Base-by-base conservation (phyloP, 2,329 filamentous ascomycete species). In the Aspergillus latus region DNA sequence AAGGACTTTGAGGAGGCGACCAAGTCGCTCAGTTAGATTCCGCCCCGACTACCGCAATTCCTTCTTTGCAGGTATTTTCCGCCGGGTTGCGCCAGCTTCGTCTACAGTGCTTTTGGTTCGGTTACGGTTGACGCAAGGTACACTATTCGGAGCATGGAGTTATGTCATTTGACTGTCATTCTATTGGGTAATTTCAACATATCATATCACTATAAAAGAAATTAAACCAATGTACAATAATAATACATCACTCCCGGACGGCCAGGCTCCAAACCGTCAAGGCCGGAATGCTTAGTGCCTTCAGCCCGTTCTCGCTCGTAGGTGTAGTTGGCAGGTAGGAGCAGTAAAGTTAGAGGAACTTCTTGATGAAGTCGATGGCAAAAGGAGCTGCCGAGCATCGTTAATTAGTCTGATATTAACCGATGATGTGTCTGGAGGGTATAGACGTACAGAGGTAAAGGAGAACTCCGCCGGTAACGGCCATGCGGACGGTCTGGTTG, bases 1-100 rank as follows among this genome's bases (percentile, higher is more conserved):
- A 80, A 81, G 63, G 84, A 88, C 59, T 85, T 82, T 57, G 77
- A 79, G 30, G 81, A 82, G 59, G 83, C 82, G 72, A 77, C 85
- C 60, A 71, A 72, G 56, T 60, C 68, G 66, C 54, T 68, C 56
- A 57, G 28, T 10, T 49, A 49, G 28, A 21, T 48, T n/a, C 7
- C 6, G n/a, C 29, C 5, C 29, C n/a, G 3, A 6, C n/a, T 5
- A 34, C 34, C 40, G 39, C 44, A 56, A 45, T 34, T 40, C 8
- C 11, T 51, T 52, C 51, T 39, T 9, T 21, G 21, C 21, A 21
- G 21, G 21, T 21, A 21, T 40, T 46, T 34, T 52, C 29, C 16
- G 43, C n/a, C 37, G 28, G 40, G n/a, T 16, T 15, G 11, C 29
- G 36, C 21, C 29, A 16, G 30, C 30, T 47, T 54, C 32, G 26